These are phyloP conservation scores for Leccinum subgranulosum DNA, from an alignment of 768 basidiomycete species.

Conservation along the genomic window DNA sequence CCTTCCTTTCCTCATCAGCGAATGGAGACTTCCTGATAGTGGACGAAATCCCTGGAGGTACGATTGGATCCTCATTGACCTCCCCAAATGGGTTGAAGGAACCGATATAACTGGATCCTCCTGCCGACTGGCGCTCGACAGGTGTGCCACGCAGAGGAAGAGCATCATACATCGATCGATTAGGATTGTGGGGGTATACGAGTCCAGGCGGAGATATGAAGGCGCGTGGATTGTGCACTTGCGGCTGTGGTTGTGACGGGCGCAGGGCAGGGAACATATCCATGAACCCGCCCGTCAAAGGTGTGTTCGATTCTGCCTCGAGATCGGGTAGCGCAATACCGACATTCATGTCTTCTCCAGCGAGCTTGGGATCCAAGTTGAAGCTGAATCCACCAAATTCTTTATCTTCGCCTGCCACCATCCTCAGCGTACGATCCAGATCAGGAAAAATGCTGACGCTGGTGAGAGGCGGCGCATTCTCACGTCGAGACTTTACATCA, in stretches of 20 bases:
- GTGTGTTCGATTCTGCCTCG: constrained; percentile 42
- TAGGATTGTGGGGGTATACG: constrained; percentile 44
- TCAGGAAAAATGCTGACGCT: constrained; percentile 78
- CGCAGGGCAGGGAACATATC: constrained; percentile 70
- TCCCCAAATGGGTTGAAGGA: constrained; percentile 84
- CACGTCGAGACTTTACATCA: constrained; percentile 75
- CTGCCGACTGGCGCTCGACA: constrained; percentile 45
- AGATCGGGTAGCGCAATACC: constrained; percentile 48
- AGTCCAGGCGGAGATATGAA: constrained; percentile 54
- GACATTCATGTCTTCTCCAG: constrained; percentile 40
- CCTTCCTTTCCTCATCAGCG: constrained; percentile 60
- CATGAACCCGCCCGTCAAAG: constrained; percentile 63
- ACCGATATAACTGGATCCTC: constrained; percentile 58
- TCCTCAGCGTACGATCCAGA: constrained; percentile 79
- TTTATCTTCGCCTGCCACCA: constrained; percentile 59
- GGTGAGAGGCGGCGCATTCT: constrained; percentile 43
- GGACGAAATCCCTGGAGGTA: constrained; percentile 31
- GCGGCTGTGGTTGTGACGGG: constrained; percentile 22
- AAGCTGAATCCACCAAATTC: constrained; percentile 77
- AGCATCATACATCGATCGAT: constrained; percentile 57
- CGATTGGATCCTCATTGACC: constrained; percentile 42
- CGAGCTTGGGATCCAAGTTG: constrained; percentile 78
- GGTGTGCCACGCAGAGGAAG: constrained; percentile 38
- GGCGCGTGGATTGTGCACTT: constrained; percentile 26
- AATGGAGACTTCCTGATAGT: constrained; percentile 37